Evolutionary conservation across 208 protist genomes (phyloP), one percentile per base, ranked within the genome.

Genomic region (Trypanosoma scelopori): DNA sequence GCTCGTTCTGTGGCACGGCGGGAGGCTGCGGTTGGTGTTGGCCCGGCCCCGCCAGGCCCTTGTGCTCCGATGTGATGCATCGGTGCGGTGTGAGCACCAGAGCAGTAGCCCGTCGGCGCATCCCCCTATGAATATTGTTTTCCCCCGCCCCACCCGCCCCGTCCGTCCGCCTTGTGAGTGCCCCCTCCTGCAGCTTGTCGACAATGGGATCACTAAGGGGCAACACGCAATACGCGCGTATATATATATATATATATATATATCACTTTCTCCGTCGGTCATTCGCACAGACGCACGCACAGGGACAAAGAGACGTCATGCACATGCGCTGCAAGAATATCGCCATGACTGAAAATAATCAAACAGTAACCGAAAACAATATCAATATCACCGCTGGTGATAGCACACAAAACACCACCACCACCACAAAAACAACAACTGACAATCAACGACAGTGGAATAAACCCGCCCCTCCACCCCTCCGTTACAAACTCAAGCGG

Each of bases 1-100:
- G 90, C 47, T 92, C 90, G 65, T 93, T 92, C 72, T 91, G 71
- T 48, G 61, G 56, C 53, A 93, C 89, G 28, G 78, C 77, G 49
- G 90, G 90, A 18, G 85, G 84, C 55, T 78, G 77, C 25, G 84
- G 74, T 22, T 65, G 71, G 28, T 74, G 72, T 16, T 72, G 62
- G 9, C 74, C 74, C 11, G 64, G 49, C 4, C 71, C 47, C 13
- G 66, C 53, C 11, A 94, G 71, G 47, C 81, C 81, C 53, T 79
- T 87, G 53, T 76, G 81, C 59, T 90, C 84, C 15, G 65, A 76
- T 3, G 87, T 81, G 12, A 91, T 73, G 59, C 6, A 50, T 23
- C 85, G 76, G 1, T 49, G 18, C 16, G 59, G 5, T 18, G 28
- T 55, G 16, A 9, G 2, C 18, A 71, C 47, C 3, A 52, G 46